Evolutionary conservation across 1,284 basidiomycete genomes (phyloP), one percentile per base, ranked within the genome.

Genomic region (Trichosporon sp.): DNA sequence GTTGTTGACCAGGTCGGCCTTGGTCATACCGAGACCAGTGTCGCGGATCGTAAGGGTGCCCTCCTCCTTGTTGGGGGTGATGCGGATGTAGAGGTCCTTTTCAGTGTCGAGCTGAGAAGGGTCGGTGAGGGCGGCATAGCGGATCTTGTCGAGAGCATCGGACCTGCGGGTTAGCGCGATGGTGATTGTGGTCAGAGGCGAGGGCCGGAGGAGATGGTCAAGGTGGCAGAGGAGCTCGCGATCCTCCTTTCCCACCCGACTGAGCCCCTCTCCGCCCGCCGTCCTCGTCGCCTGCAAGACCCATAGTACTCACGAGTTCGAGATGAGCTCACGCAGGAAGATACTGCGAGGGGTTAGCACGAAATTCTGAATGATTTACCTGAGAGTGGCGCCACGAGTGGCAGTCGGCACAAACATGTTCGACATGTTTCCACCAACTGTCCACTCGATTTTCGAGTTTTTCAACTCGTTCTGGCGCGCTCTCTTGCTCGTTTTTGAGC

Each of bases 11-110:
- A 79, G 68, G 66, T 78, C 77, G 62, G 68, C 63, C 86, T 97
- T 97, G 85, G 93, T 97, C 93, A 96, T 96, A 81, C 96, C 95
- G 72, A 99, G 86, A 89, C 96, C 96, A 67, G 93, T 91, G 82
- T 99, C 95, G 69, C 93, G 91, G 82, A 99, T 89, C 80, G 86
- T 85, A 66, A 99, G 88, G 66, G 89, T 82, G 81, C 95, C 96
- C 85, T 91, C 90, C 84, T 96, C 94, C 85, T 94, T 94, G 87
- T 98, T 89, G 70, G 93, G 93, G 70, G 84, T 87, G 84, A 97
- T 92, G 66, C 91, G 89, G 81, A 97, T 94, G 86, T 83, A 90
- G 68, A 96, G 89, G 25, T 95, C 92, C 85, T 91, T 94, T 80
- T 87, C 89, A 27, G 87, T 79, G 65, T 96, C 94, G 77, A 97